phyloP scores from a whole-genome alignment of 768 basidiomycete species.

The Hygrophoropsis aurantiaca region DNA sequence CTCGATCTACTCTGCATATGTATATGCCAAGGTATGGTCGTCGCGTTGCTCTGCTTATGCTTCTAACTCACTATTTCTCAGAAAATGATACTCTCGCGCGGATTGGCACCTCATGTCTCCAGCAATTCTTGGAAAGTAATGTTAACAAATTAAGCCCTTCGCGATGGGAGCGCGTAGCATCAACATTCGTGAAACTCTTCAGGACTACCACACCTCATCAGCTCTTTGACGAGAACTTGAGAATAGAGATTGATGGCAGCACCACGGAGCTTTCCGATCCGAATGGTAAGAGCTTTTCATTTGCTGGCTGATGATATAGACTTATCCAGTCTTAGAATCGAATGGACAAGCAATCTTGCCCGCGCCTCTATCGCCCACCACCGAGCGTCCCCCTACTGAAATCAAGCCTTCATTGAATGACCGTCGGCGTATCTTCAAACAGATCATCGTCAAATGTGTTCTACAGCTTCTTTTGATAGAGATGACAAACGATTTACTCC shows the following conservation, averaged over 20 bases:
- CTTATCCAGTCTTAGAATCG: slow-evolving; percentile 46
- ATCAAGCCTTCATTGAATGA: slow-evolving; percentile 59
- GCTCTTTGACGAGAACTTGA: slow-evolving; percentile 88
- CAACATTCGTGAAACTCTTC: slow-evolving; percentile 95
- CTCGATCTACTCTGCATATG: slow-evolving; percentile 92
- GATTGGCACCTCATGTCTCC: slow-evolving; percentile 96
- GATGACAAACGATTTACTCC: slow-evolving; percentile 92
- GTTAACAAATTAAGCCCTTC: slow-evolving; percentile 79
- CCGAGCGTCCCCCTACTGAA: slow-evolving; percentile 49
- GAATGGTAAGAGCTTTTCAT: slow-evolving; percentile 22
- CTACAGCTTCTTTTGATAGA: slow-evolving; percentile 95
- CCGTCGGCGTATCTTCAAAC: slow-evolving; percentile 88
- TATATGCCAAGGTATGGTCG: slow-evolving; percentile 88
- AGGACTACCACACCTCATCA: slow-evolving; percentile 97
- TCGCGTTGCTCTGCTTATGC: not conserved
- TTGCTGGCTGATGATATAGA: slow-evolving; percentile 1
- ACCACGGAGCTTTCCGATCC: slow-evolving; percentile 55
- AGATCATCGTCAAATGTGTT: slow-evolving; percentile 99
- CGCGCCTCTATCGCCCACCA: slow-evolving; percentile 82
- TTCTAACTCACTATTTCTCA: slow-evolving; percentile 30
- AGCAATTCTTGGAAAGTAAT: slow-evolving; percentile 93
- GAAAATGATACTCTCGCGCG: slow-evolving; percentile 98
- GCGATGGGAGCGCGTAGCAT: slow-evolving; percentile 90
- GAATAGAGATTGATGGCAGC: slow-evolving; percentile 75
- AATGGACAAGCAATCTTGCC: slow-evolving; percentile 73